Percentiles rank a stretch among this genome's conserved stretches.
These are phyloP conservation scores for Monosporascus sp. DNA, from an alignment of 2,329 filamentous ascomycete genomes.

Conservation along the genomic window DNA sequence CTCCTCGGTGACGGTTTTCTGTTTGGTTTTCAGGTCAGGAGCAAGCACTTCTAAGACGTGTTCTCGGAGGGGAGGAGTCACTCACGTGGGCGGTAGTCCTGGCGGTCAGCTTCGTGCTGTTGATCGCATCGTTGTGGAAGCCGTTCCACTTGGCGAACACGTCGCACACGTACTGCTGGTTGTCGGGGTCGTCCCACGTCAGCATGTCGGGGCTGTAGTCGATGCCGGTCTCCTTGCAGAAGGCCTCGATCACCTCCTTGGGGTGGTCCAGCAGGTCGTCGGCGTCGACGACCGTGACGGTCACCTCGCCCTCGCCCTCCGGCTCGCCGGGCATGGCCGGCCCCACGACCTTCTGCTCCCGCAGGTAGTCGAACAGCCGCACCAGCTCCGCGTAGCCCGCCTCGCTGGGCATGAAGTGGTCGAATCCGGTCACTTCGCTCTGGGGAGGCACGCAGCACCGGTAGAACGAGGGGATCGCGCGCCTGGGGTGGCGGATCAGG, in stretches of 20 bases:
- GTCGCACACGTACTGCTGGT: conserved; percentile 61
- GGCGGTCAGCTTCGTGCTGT: conserved; percentile 71
- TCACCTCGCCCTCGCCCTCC: conserved; percentile 36
- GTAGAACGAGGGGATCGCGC: conserved; percentile 88
- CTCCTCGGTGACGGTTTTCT: conserved; percentile 61
- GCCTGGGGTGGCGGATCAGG: conserved; percentile 91
- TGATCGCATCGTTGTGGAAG: conserved; percentile 92
- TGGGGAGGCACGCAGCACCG: conserved; percentile 90
- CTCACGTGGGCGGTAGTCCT: conserved; percentile 59
- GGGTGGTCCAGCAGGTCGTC: conserved; percentile 91
- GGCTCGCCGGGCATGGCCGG: conserved; percentile 52
- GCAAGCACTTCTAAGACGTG: conserved; percentile 15
- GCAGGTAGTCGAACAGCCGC: conserved; percentile 79
- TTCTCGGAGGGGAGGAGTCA: conserved; percentile 8
- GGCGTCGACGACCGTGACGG: conserved; percentile 85
- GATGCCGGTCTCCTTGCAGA: conserved; percentile 77
- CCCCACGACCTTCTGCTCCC: conserved; percentile 64
- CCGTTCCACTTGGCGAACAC: conserved; percentile 96
- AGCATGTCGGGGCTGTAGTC: conserved; percentile 76
- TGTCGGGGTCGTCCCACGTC: conserved; percentile 73
- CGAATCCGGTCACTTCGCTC: conserved; percentile 75
- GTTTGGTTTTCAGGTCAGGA: conserved; percentile 22
- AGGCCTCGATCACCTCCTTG: conserved; percentile 67
- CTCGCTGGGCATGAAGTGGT: conserved; percentile 80
- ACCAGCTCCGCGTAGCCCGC: conserved; percentile 88